Percentiles rank a stretch among this genome's conserved stretches.
phyloP scores from a whole-genome alignment of 2,329 filamentous ascomycete species.

The Xylariaceae sp. region DNA sequence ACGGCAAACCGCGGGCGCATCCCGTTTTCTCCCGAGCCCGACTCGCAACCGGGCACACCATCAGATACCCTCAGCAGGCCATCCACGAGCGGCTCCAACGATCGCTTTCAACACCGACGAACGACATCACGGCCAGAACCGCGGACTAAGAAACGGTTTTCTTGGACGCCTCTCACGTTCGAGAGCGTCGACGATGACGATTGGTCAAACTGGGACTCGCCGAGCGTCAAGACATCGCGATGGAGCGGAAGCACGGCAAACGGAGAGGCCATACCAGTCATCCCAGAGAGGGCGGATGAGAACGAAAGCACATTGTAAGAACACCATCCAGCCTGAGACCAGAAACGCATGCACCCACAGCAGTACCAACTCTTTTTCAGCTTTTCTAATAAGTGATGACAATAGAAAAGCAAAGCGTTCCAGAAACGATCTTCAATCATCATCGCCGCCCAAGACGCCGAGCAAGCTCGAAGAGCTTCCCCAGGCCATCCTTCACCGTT shows the following conservation, averaged over 20 bases:
- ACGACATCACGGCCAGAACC: slow-evolving; percentile 31
- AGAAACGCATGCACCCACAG: neutral
- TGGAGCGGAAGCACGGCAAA: slow-evolving; percentile 59
- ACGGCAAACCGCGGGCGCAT: slow-evolving; percentile 37
- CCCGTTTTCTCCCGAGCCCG: slow-evolving; percentile 38
- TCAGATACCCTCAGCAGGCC: slow-evolving; percentile 31
- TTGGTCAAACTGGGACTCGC: slow-evolving; percentile 61
- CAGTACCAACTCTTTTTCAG: slow-evolving; percentile 1
- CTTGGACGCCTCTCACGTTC: slow-evolving; percentile 53
- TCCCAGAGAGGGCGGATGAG: slow-evolving; percentile 45
- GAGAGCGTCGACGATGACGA: slow-evolving; percentile 56
- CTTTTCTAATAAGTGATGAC: slow-evolving; percentile 21
- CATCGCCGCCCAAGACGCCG: slow-evolving; percentile 30
- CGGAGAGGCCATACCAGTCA: slow-evolving; percentile 39
- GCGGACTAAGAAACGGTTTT: slow-evolving; percentile 49
- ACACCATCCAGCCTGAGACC: slow-evolving; percentile 8
- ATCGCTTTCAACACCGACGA: slow-evolving; percentile 27
- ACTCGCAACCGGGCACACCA: slow-evolving; percentile 26
- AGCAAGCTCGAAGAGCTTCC: slow-evolving; percentile 51
- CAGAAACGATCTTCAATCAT: slow-evolving; percentile 22
- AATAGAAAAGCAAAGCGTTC: slow-evolving; percentile 29
- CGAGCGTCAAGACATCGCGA: slow-evolving; percentile 48
- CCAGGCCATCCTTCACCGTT: slow-evolving; percentile 66
- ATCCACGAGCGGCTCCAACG: slow-evolving; percentile 27
- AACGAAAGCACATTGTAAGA: slow-evolving; percentile 45